Base-by-base conservation (phyloP, 352 stramenopile species). In the Globisporangium carolinianum region DNA sequence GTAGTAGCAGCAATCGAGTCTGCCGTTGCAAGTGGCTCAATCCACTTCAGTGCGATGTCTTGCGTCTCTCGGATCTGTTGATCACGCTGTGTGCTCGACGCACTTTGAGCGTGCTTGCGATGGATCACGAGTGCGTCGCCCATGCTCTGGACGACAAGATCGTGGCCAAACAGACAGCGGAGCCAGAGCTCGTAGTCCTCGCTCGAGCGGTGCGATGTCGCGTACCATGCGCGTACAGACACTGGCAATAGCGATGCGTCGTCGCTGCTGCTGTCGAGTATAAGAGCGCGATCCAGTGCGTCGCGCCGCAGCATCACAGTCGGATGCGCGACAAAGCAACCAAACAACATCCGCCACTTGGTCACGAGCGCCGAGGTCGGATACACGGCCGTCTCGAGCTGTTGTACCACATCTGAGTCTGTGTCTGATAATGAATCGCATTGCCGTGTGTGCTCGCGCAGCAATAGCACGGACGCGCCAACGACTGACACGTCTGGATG, bases 111-210 rank as follows among this genome's bases (percentile, higher is more conserved):
- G 49, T 75, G 72, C 45, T 78, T 73, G n/a, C 66, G 61, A 55
- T 91, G 73, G 32, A 82, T 73, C 17, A 84, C 54, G 43, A 88
- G 63, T 37, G 69, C 75, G 37, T 85, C 58, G 9, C 84, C 75
- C 45, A 89, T 57, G 42, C 71, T 82, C 45, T 73, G 71, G 32
- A 90, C 68, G 37, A 60, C 73, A 10, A 84, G 55, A 0, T 71
- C 59, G 62, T 77, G 59, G 8, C 43, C 45, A 36, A 69, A 66
- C 46, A 70, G 58, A 35, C 86, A 72, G 5, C 82, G 75, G 11
- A 95, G 60, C 86, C 86, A 95, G 15, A 95, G 55, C 46, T 91
- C 79, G 58, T 95, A 95, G 53, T 95, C 86, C 61, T 95, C 86
- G 17, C 79, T 80, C 38, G 63, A 68, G 32, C 43, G 54, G n/a